Evolutionary conservation across 2,329 filamentous ascomycete genomes (phyloP).

Genomic region (Pestalotiopsis sp.): DNA sequence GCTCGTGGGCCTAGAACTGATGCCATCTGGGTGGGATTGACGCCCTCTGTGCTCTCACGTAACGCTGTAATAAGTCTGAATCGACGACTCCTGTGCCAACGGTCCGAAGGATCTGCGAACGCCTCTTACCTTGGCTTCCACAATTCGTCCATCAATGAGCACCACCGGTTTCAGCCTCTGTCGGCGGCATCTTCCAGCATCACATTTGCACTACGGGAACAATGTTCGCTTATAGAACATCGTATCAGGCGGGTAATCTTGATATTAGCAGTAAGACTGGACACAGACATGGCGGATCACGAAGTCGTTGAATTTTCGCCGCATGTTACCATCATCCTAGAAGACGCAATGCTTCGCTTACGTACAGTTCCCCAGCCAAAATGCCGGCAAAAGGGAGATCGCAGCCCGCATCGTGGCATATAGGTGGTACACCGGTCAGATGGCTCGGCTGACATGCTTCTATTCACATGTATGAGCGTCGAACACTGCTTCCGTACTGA

Average conservation of each 20-base stretch:
- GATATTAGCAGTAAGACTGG: background rate
- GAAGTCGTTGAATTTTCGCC: background rate
- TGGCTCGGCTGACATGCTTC: no score
- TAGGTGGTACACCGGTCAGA: background rate
- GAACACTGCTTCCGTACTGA: no score
- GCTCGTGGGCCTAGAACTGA: background rate
- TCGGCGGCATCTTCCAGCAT: background rate
- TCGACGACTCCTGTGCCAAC: background rate
- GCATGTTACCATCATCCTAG: background rate
- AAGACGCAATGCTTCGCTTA: background rate
- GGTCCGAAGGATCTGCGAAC: background rate
- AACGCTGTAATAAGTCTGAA: background rate
- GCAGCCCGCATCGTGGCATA: background rate
- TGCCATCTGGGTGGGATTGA: background rate
- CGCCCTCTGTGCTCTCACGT: background rate
- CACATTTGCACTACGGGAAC: background rate
- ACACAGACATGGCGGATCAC: background rate
- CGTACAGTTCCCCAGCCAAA: background rate
- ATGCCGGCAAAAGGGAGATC: background rate
- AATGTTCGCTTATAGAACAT: background rate
- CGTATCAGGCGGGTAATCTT: background rate
- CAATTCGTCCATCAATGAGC: conserved; percentile 9
- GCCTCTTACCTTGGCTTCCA: background rate
- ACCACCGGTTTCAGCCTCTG: background rate
- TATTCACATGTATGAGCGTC: no score